Conservation (phyloP, 1,139 yeast genomes). For the Geotrichum phurueaensis region DNA sequence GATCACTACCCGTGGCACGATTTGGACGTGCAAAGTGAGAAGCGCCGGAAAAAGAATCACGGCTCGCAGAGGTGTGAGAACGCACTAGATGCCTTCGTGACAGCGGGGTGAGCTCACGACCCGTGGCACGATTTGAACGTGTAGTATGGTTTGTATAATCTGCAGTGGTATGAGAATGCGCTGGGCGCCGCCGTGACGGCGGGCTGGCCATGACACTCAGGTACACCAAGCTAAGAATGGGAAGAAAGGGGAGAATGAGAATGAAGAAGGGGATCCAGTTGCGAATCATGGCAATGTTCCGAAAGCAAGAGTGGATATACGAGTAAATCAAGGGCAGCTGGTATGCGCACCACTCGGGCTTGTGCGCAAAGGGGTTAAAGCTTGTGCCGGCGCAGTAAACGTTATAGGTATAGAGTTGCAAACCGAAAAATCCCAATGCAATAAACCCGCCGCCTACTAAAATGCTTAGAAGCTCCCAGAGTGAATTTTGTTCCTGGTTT, state of each 20-base stretch:
- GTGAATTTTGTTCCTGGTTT: neutral
- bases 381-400: constrained; percentile 51
- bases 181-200: neutral
- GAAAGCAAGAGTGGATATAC: constrained; percentile 74
- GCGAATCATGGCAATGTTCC: constrained; percentile 74
- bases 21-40: too few relatives aligned
- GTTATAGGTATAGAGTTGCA: constrained; percentile 50
- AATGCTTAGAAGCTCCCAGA: constrained; percentile 10
- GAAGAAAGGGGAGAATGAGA: constrained; percentile 76
- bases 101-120: constrained; percentile 51
- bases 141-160: constrained; percentile 32
- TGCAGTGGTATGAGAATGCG: constrained; percentile 7
- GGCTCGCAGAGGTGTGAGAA: too few relatives aligned
- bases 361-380: constrained; percentile 19
- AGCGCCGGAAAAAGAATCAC: too few relatives aligned
- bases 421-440: constrained; percentile 41
- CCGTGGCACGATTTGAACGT: constrained; percentile 80
- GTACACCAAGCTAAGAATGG: constrained; percentile 46
- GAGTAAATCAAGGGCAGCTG: constrained; percentile 56
- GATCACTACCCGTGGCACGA: too few relatives aligned
- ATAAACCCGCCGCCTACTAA: constrained; percentile 53
- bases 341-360: constrained; percentile 71
- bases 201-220: neutral
- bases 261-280: constrained; percentile 80
- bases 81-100: too few relatives aligned